Conservation (phyloP, 2,329 filamentous ascomycete genomes). For the Onygena corvina region DNA sequence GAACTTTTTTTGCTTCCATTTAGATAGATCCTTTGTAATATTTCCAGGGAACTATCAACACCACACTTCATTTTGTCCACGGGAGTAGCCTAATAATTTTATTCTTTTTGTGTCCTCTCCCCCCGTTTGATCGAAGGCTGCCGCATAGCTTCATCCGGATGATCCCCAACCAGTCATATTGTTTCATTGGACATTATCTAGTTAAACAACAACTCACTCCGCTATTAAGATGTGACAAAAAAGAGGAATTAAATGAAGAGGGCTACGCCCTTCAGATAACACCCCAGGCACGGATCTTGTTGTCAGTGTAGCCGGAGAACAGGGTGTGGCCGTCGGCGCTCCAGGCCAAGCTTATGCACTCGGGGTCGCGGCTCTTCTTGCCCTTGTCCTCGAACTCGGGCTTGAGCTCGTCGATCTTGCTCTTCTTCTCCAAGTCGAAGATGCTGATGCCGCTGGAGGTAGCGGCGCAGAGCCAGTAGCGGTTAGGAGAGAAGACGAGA, state of each 20-base stretch:
- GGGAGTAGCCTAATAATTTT: conserved; percentile 1
- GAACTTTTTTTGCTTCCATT: conserved; percentile 5
- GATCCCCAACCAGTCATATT: conserved; percentile 9
- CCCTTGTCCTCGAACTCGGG: conserved; percentile 89
- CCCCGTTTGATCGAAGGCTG: neutral
- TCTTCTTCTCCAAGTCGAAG: conserved; percentile 99
- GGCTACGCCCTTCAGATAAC: conserved; percentile 35
- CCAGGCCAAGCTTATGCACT: conserved; percentile 97
- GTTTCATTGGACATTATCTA: conserved; percentile 9
- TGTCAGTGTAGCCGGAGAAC: conserved; percentile 99
- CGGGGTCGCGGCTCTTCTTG: conserved; percentile 98
- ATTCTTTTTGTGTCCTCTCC: neutral
- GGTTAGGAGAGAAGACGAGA: conserved; percentile 99
- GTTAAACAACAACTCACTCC: conserved; percentile 7
- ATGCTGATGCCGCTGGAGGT: conserved; percentile 98
- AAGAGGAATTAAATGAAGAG: neutral
- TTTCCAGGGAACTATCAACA: conserved; percentile 3
- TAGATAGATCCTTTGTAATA: conserved; percentile 4
- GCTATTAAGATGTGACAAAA: conserved; percentile 7
- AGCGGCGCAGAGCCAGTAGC: conserved; percentile 99
- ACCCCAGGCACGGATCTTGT: conserved; percentile 96
- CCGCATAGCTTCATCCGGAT: conserved; percentile 5
- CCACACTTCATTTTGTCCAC: conserved; percentile 2
- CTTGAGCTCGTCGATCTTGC: conserved; percentile 99
- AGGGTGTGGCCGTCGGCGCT: conserved; percentile 96